Percentiles rank a stretch among this genome's conserved stretches.
Conservation (phyloP, 1,284 basidiomycete genomes). For the Pseudozyma tsukubaensis region DNA sequence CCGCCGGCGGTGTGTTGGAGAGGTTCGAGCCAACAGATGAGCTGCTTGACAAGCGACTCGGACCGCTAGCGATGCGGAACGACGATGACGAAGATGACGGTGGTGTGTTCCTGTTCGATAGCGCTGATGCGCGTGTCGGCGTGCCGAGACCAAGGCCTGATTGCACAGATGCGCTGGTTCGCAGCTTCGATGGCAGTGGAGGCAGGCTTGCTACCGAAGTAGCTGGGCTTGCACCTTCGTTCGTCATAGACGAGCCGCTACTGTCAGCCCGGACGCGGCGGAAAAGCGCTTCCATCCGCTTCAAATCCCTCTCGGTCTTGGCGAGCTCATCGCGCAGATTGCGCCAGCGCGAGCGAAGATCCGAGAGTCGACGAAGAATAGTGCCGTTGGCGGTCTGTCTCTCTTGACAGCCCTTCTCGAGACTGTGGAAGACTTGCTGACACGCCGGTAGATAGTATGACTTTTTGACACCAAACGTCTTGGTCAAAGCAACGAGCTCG, state of each 20-base stretch:
- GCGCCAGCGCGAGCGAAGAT: constrained; percentile 85
- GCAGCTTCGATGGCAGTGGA: constrained; percentile 22
- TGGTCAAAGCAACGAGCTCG: constrained; percentile 43
- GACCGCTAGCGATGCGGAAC: constrained; percentile 38
- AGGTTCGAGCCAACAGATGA: constrained; percentile 36
- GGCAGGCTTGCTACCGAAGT: constrained; percentile 36
- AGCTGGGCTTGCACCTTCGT: constrained; percentile 35
- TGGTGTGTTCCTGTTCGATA: constrained; percentile 17
- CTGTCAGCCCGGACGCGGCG: constrained; percentile 38
- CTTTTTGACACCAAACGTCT: constrained; percentile 57
- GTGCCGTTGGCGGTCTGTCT: constrained; percentile 94
- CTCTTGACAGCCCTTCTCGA: constrained; percentile 89
- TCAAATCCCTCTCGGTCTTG: constrained; percentile 84
- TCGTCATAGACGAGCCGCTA: constrained; percentile 30
- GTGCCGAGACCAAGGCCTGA: constrained; percentile 43
- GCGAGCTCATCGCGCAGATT: constrained; percentile 80
- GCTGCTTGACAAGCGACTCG: constrained; percentile 38
- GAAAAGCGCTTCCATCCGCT: constrained; percentile 76
- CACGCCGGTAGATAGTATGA: constrained; percentile 92
- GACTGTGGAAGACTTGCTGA: constrained; percentile 88
- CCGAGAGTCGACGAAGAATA: constrained; percentile 84
- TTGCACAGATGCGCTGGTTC: constrained; percentile 33
- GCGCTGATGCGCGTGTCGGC: constrained; percentile 27
- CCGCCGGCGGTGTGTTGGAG: constrained; percentile 45
- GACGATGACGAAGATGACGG: constrained; percentile 23